phyloP scores from a whole-genome alignment of 1,139 yeast species.

The Kodamaea sp. region DNA sequence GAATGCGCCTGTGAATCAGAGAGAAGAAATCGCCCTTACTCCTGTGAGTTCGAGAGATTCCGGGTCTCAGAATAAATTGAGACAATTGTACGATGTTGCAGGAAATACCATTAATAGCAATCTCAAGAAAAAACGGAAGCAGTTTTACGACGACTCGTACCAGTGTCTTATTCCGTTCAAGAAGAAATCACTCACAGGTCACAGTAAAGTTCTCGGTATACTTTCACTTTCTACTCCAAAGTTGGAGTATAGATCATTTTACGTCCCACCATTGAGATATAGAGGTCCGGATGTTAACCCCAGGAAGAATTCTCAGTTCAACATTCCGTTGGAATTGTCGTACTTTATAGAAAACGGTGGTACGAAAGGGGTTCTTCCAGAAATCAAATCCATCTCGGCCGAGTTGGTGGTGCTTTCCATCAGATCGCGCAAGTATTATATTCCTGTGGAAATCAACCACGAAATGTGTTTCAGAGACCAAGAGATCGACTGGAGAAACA shows the following conservation, averaged over 20 bases:
- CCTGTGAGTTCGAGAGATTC: slow-evolving; percentile 20
- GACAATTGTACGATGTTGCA: slow-evolving; percentile 36
- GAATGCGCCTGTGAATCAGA: slow-evolving; percentile 6
- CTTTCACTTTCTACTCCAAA: slow-evolving; percentile 42
- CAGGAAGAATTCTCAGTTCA: slow-evolving; percentile 21
- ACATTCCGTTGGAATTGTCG: slow-evolving; percentile 38
- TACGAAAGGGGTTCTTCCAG: slow-evolving; percentile 21
- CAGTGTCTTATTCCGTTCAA: slow-evolving; percentile 36
- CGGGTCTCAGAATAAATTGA: slow-evolving; percentile 24
- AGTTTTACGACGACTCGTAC: slow-evolving; percentile 26
- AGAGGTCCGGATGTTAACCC: slow-evolving; percentile 15
- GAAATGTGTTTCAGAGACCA: slow-evolving; percentile 34
- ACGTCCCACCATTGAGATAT: slow-evolving; percentile 36
- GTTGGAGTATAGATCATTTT: slow-evolving; percentile 27
- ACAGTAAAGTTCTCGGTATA: slow-evolving; percentile 34
- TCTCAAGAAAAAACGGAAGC: slow-evolving; percentile 17
- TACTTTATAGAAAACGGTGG: slow-evolving; percentile 25
- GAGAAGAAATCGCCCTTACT: slow-evolving; percentile 12
- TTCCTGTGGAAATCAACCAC: slow-evolving; percentile 46
- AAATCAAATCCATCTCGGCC: slow-evolving; percentile 28
- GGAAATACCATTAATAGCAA: slow-evolving; percentile 20
- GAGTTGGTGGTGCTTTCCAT: slow-evolving; percentile 39
- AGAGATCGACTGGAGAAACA: slow-evolving; percentile 22
- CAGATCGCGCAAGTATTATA: slow-evolving; percentile 29
- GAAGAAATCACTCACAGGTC: slow-evolving; percentile 39